Evolutionary conservation across 257 asterid genomes (phyloP).

Genomic region (Plantago ovata): DNA sequence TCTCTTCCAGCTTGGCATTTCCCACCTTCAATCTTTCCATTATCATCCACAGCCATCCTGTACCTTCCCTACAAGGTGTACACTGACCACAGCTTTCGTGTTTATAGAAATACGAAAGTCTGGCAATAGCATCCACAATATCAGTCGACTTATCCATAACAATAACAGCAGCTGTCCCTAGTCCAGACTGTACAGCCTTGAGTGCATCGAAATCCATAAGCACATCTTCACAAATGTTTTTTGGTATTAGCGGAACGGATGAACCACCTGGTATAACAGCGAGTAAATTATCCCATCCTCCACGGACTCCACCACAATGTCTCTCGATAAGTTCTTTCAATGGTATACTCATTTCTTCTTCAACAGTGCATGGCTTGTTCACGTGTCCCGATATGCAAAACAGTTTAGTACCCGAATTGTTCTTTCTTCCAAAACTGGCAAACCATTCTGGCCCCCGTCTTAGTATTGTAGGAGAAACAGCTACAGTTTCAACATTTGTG

Average conservation of each 20-base stretch:
- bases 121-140: conserved; percentile 89
- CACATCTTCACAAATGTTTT: conserved; percentile 84
- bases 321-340: conserved; percentile 85
- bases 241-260: conserved; percentile 85
- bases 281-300: conserved; percentile 97
- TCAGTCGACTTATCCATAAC: conserved; percentile 99
- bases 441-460: conserved; percentile 99
- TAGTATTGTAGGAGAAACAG: conserved; percentile 96
- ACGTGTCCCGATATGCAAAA: conserved; percentile 97
- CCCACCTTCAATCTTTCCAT: conserved; percentile 99
- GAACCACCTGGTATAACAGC: conserved; percentile 98
- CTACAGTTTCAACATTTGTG: conserved; percentile 94
- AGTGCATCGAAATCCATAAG: conserved; percentile 99
- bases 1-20: conserved; percentile 92
- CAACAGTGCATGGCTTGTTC: conserved; percentile 97
- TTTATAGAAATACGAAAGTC: conserved; percentile 95
- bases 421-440: conserved; percentile 92
- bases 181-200: conserved; percentile 93
- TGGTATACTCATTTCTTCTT: conserved; percentile 97
- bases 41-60: conserved; percentile 99
- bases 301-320: conserved; percentile 98
- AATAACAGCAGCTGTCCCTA: conserved; percentile 98
- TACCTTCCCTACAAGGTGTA: conserved; percentile 98
- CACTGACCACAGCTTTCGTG: conserved; percentile 99
- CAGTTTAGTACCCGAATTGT: conserved; percentile 94